Conservation (phyloP, 1,139 yeast species). For the Pichia sp. region DNA sequence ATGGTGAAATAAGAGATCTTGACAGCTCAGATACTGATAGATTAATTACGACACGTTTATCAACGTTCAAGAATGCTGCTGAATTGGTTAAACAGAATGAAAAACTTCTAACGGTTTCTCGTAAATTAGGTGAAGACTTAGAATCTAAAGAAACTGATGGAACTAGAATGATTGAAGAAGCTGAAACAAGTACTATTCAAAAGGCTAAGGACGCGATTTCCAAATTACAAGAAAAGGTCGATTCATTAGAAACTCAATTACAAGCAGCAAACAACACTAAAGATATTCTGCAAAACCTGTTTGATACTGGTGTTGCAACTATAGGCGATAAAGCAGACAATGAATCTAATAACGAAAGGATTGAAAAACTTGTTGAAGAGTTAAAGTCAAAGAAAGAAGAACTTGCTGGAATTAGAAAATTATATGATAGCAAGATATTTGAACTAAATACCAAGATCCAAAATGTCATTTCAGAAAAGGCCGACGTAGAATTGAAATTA, state of each 20-base stretch:
- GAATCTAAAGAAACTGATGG: slow-evolving; percentile 55
- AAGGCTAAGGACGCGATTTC: slow-evolving; percentile 68
- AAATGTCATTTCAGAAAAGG: slow-evolving; percentile 43
- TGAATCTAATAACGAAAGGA: slow-evolving; percentile 29
- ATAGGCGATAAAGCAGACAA: slow-evolving; percentile 19
- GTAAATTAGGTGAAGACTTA: slow-evolving; percentile 63
- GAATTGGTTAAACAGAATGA: slow-evolving; percentile 73
- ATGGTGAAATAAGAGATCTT: slow-evolving; percentile 43
- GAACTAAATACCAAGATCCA: slow-evolving; percentile 36
- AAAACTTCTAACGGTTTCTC: slow-evolving; percentile 57
- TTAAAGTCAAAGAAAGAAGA: slow-evolving; percentile 27
- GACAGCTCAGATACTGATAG: slow-evolving; percentile 61
- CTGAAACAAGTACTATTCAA: slow-evolving; percentile 22
- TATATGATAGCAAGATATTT: slow-evolving; percentile 38
- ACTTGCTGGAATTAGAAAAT: slow-evolving; percentile 32
- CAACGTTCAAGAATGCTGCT: slow-evolving; percentile 57
- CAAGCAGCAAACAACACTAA: slow-evolving; percentile 56
- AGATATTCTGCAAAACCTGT: slow-evolving; percentile 45
- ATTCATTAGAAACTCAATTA: slow-evolving; percentile 43
- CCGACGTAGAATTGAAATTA: slow-evolving; percentile 39
- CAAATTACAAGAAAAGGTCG: slow-evolving; percentile 58
- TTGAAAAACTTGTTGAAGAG: slow-evolving; percentile 30
- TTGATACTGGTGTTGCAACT: slow-evolving; percentile 36
- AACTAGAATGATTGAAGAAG: slow-evolving; percentile 51
- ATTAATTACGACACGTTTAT: slow-evolving; percentile 66